Percentiles rank a stretch among this genome's conserved stretches.
These are phyloP conservation scores for Talaromyces adpressus DNA, from an alignment of 495 filamentous ascomycete species.

Conservation along the genomic window DNA sequence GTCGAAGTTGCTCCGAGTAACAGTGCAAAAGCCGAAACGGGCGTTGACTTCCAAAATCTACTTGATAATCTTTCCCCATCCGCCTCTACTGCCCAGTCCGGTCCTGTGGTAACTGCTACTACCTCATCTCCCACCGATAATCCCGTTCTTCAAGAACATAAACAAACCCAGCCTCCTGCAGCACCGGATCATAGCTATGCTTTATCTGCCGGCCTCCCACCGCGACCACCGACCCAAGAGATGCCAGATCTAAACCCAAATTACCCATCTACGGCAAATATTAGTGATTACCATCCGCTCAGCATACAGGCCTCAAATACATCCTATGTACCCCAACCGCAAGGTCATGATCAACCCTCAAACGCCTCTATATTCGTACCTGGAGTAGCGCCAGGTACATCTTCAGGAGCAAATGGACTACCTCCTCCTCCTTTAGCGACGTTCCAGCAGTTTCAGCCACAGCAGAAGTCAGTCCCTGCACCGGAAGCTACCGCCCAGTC, in stretches of 20 bases:
- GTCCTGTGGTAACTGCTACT: slow-evolving; percentile 24
- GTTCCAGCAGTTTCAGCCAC: slow-evolving; percentile 37
- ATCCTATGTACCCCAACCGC: slow-evolving; percentile 30
- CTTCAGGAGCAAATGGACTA: slow-evolving; percentile 45
- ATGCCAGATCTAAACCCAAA: slow-evolving; percentile 51
- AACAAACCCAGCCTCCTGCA: slow-evolving; percentile 15
- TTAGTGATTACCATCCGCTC: slow-evolving; percentile 50
- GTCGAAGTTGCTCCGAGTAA: slow-evolving; percentile 5
- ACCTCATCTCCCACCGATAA: slow-evolving; percentile 22
- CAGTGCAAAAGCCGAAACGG: slow-evolving; percentile 18
- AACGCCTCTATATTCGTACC: slow-evolving; percentile 34
- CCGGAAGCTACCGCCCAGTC: slow-evolving; percentile 22
- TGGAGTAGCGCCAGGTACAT: slow-evolving; percentile 40
- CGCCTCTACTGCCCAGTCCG: slow-evolving; percentile 26
- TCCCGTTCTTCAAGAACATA: slow-evolving; percentile 19
- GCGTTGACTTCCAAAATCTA: slow-evolving; percentile 45
- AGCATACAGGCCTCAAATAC: slow-evolving; percentile 27
- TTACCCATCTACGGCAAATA: slow-evolving; percentile 48
- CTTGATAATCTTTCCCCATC: slow-evolving; percentile 44
- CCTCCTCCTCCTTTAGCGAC: slow-evolving; percentile 54
- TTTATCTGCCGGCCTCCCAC: slow-evolving; percentile 32
- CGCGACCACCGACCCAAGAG: slow-evolving; percentile 44
- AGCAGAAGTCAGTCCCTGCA: slow-evolving; percentile 17
- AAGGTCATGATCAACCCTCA: slow-evolving; percentile 22
- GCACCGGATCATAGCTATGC: slow-evolving; percentile 7